These are phyloP conservation scores for Candida ascalaphidarum DNA, from an alignment of 805 yeast genomes.

Conservation along the genomic window DNA sequence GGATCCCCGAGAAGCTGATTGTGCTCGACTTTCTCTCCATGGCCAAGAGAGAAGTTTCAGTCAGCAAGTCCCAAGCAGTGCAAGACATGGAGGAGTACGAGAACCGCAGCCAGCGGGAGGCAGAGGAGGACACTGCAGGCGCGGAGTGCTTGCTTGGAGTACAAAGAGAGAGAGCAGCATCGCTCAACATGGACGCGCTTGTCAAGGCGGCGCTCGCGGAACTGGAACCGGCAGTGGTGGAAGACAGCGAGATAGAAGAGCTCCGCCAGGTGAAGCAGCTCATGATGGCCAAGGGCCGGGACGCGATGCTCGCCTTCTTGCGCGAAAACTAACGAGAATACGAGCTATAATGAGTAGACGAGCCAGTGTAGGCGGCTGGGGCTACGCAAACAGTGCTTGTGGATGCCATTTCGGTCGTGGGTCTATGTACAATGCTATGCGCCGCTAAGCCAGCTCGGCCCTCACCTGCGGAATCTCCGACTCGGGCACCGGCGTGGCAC, in stretches of 20 bases:
- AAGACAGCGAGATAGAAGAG: constrained; percentile 36
- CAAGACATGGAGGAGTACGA: constrained; percentile 18
- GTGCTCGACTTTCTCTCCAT: constrained; percentile 60
- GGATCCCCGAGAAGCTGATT: constrained; percentile 61
- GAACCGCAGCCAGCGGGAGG: constrained; percentile 6
- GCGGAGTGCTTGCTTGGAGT: constrained; percentile 21
- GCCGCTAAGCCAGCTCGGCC: too few species aligned
- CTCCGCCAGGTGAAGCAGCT: constrained; percentile 49
- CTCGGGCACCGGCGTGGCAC: constrained; percentile 43
- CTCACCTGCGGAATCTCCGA: constrained; percentile 27
- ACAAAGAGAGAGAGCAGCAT: constrained; percentile 18
- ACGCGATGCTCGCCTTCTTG: constrained; percentile 53
- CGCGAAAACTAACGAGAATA: too few species aligned
- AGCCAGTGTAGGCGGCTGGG: too few species aligned
- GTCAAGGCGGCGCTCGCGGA: constrained; percentile 29
- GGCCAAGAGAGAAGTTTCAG: constrained; percentile 21
- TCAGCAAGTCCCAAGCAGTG: constrained; percentile 9
- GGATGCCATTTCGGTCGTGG: too few species aligned
- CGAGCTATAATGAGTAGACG: too few species aligned
- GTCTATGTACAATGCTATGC: too few species aligned
- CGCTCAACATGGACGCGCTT: constrained; percentile 39
- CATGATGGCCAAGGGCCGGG: constrained; percentile 63
- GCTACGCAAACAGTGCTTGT: too few species aligned
- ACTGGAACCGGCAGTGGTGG: not conserved
- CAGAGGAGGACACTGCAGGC: constrained; percentile 7